phyloP scores from a whole-genome alignment of 2,329 filamentous ascomycete genomes.

The Ceratocystis colombiana region DNA sequence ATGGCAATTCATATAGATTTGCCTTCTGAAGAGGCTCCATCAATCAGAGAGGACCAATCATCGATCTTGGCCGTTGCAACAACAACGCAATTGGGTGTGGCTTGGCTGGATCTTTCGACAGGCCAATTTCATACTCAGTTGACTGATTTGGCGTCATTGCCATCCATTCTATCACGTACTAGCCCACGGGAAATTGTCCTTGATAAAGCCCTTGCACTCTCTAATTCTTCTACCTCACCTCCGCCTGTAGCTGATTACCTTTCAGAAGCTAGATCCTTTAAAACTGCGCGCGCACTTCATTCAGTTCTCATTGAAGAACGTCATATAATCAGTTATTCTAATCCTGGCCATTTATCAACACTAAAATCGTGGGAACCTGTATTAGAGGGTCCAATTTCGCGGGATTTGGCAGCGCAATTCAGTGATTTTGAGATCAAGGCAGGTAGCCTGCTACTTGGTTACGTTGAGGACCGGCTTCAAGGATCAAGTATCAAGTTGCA shows the following conservation, averaged over 20 bases:
- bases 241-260: not conserved
- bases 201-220: slow-evolving; percentile 39
- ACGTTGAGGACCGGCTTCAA: slow-evolving; percentile 68
- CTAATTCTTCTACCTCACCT: not conserved
- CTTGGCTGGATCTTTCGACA: slow-evolving; percentile 92
- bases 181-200: slow-evolving; percentile 77
- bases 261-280: not conserved
- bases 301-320: slow-evolving; percentile 63
- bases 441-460: slow-evolving; percentile 71
- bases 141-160: slow-evolving; percentile 58
- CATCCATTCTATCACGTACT: slow-evolving; percentile 75
- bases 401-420: slow-evolving; percentile 47
- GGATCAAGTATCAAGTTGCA: slow-evolving; percentile 73
- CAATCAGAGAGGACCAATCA: not conserved
- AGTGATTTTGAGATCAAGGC: slow-evolving; percentile 60
- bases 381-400: slow-evolving; percentile 61
- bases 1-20: slow-evolving; percentile 60
- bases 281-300: slow-evolving; percentile 50
- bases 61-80: slow-evolving; percentile 3
- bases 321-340: slow-evolving; percentile 64
- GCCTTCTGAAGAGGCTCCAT: not conserved
- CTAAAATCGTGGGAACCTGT: slow-evolving; percentile 62
- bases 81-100: slow-evolving; percentile 52
- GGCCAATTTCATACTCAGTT: slow-evolving; percentile 85
- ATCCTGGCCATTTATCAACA: slow-evolving; percentile 37